Evolutionary conservation across 306 rosid species (phyloP), one percentile per base, ranked within the genome.

Genomic region (Fragaria nilgerrensis): DNA sequence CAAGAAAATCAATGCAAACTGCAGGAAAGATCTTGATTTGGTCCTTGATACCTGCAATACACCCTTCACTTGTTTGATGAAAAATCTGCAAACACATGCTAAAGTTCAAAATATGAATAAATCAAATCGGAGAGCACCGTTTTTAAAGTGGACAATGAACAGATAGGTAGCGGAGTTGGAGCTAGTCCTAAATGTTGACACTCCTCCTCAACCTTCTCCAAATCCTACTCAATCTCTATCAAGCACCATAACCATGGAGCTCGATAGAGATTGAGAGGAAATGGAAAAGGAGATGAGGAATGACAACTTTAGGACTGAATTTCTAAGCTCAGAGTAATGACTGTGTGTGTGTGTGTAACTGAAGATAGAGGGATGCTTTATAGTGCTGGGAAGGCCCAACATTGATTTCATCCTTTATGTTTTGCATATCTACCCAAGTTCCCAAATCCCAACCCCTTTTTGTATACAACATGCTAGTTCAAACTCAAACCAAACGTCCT

Each of bases 241-340:
- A 65, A 65, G 70, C 70, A 34, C 27, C 45, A 36, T 65, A 20
- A 32, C 68, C 6, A 63, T 45, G 47, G 22, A 7, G 70, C 70
- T 34, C n/a, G 70, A 36, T 37, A 65, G 70, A 65, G 70, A 65
- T 65, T 12, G 37, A 65, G 70, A 65, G 70, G 70, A 65, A 9
- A 11, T 17, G 25, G 15, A 36, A n/a, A 20, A 36, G 47, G 25
- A 65, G 47, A 3, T 3, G 47, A 65, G 27, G 23, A 13, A 29
- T 29, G 66, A 23, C 37, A 59, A 59, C 32, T 59, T 12, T 37
- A 36, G 25, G 44, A 65, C 70, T 65, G 43, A 15, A 29, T 63
- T 63, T 32, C 68, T 63, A 32, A 59, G 29, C 66, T 59, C 13
- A 2, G 66, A 32, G 36, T 29, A 36, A 5, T 14, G 68, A 63